Evolutionary conservation across 768 basidiomycete species (phyloP), one percentile per base, ranked within the genome.

Genomic region (Phylloporus arenicola): DNA sequence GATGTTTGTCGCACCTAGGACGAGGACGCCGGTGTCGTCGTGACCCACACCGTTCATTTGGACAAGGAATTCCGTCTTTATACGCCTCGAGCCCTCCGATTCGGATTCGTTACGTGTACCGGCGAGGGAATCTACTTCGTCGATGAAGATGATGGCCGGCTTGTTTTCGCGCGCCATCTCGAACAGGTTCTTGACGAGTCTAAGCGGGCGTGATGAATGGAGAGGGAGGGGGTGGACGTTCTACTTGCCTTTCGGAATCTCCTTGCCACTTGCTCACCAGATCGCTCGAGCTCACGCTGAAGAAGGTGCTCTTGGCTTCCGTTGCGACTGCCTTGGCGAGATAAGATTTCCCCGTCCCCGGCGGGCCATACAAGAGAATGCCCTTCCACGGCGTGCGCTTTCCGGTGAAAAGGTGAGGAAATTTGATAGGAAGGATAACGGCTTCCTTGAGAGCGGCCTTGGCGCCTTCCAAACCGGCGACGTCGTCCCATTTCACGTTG

Each of bases 191-290:
- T 92, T 93, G 43, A 99, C 96, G 44, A 97, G 77, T 64, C 93
- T 95, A 51, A 22, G 25, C 20, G 38, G 39, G 41, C 24, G 51
- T 46, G 41, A 34, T 38, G 14, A 25, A 48, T 31, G 41, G 31
- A 19, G 47, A 52, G n/a, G 25, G n/a, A 14, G 25, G 0, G 7
- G 39, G 4, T 0, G 1, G 6, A 19, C 16, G 20, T 25, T 40
- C 43, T 39, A 68, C 82, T 64, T 54, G 89, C 93, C 95, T 76
- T 72, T 98, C 95, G 4, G 92, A 94, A 69, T 99, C 96, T 51
- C 96, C 96, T 73, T 98, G 96, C 96, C 96, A 99, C 68, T 98
- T 99, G 69, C 92, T 94, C 48, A 98, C 96, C 48, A 99, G 75
- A 64, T 98, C 96, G 65, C 85, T 86, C 20, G 90, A 92, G 62